Conservation (phyloP, 768 basidiomycete genomes). For the Auricularia sp. region DNA sequence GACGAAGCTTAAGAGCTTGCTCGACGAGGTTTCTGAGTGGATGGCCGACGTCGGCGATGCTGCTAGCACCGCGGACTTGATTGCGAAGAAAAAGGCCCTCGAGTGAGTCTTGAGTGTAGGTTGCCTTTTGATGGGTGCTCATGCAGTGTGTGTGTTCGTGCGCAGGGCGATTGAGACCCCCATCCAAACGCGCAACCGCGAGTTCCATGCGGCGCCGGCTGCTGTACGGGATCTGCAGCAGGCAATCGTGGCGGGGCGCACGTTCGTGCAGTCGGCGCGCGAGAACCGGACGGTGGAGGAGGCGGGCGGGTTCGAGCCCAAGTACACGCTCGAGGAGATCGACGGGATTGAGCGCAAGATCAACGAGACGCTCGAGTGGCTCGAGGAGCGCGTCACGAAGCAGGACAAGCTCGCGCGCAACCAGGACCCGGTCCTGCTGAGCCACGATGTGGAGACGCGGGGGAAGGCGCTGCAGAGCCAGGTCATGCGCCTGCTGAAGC, state of each 20-base stretch:
- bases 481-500: constrained; percentile 54
- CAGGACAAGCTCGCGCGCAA: constrained; percentile 65
- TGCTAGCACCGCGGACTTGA: constrained; percentile 66
- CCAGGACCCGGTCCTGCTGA: constrained; percentile 79
- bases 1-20: constrained; percentile 46
- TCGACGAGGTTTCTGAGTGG: constrained; percentile 75
- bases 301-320: constrained; percentile 50
- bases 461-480: constrained; percentile 73
- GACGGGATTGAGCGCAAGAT: constrained; percentile 66
- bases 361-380: constrained; percentile 75
- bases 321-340: constrained; percentile 83
- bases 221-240: constrained; percentile 85
- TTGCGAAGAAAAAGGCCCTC: constrained; percentile 64
- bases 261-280: constrained; percentile 79
- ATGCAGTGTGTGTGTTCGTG: not conserved
- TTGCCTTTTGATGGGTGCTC: not conserved
- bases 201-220: constrained; percentile 76
- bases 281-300: constrained; percentile 61
- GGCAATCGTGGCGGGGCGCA: constrained; percentile 33
- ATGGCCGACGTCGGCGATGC: constrained; percentile 72
- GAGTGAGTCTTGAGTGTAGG: constrained; percentile 40
- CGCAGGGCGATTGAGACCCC: constrained; percentile 66
- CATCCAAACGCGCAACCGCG: constrained; percentile 78
- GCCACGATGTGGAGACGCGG: constrained; percentile 74
- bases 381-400: constrained; percentile 68